Percentiles rank a stretch among this genome's conserved stretches.
Evolutionary conservation across 1,284 basidiomycete genomes (phyloP).

Genomic region (Irpex sp.): DNA sequence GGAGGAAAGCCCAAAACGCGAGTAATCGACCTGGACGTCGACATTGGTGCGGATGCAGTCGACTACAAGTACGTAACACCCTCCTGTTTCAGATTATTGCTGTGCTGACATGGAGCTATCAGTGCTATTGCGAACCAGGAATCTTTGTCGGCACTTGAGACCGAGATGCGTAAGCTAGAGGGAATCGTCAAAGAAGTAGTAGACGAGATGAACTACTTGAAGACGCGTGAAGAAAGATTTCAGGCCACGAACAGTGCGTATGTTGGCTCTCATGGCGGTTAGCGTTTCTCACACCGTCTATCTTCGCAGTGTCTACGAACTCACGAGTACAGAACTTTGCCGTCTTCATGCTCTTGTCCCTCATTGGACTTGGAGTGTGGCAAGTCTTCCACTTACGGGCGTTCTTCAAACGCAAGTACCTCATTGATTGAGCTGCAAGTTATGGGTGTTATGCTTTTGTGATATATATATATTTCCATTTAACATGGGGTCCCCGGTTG

Average conservation of each 20-base stretch:
- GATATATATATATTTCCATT: constrained; percentile 3
- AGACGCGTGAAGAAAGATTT: constrained; percentile 86
- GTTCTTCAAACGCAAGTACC: constrained; percentile 96
- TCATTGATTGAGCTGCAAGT: constrained; percentile 72
- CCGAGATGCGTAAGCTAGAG: constrained; percentile 97
- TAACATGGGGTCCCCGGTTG: background rate
- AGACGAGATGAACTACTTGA: constrained; percentile 93
- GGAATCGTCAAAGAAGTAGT: constrained; percentile 92
- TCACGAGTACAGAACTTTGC: constrained; percentile 90
- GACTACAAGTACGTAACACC: constrained; percentile 85
- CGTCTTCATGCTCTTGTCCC: constrained; percentile 79
- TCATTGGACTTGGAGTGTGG: constrained; percentile 88
- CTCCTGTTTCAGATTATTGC: background rate
- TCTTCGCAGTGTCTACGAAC: constrained; percentile 81
- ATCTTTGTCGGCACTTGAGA: constrained; percentile 92
- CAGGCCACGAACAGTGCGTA: constrained; percentile 87
- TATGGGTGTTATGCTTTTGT: background rate
- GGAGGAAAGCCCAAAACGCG: constrained; percentile 51
- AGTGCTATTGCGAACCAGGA: constrained; percentile 99
- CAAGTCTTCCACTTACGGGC: constrained; percentile 91
- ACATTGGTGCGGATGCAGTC: constrained; percentile 97
- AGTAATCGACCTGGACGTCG: constrained; percentile 90
- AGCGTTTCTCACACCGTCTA: background rate
- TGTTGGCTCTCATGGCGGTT: background rate
- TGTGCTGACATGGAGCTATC: constrained; percentile 8